A percentile compares a stretch with the other conserved stretches of the same genome.
phyloP scores from a whole-genome alignment of 192 early-diverging fungal genomes.

The Coemansia reversa region DNA sequence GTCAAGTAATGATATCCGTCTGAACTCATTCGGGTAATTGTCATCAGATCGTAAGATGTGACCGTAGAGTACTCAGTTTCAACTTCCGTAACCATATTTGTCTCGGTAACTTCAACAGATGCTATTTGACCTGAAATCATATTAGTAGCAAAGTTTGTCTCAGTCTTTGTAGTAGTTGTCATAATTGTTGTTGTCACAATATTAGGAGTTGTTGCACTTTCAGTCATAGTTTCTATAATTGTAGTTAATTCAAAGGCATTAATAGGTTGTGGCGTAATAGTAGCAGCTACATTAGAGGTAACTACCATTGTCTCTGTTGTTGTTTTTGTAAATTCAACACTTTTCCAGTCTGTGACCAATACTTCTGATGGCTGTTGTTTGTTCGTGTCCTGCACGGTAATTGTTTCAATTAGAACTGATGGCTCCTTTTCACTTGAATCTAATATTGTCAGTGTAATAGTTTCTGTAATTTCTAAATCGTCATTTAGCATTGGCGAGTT shows the following conservation, averaged over 20 bases:
- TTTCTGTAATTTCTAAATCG: not conserved
- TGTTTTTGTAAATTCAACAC: not conserved
- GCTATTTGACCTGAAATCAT: not conserved
- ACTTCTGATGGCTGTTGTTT: not conserved
- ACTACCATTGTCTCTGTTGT: slow-evolving; percentile 1
- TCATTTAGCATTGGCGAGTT: too few species aligned
- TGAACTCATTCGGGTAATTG: slow-evolving; percentile 1
- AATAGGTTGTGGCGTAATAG: not conserved
- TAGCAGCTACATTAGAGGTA: slow-evolving; percentile 4
- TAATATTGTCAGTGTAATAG: slow-evolving; percentile 2
- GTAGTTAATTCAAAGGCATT: slow-evolving; percentile 1
- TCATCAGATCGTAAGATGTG: slow-evolving; percentile 12
- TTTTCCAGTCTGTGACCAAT: not conserved
- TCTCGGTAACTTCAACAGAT: slow-evolving; percentile 2
- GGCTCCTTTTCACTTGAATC: not conserved
- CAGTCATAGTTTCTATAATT: slow-evolving; percentile 10
- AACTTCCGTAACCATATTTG: not conserved
- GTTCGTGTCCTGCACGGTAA: not conserved
- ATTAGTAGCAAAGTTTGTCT: not conserved
- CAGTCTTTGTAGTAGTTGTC: slow-evolving; percentile 5
- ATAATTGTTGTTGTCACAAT: slow-evolving; percentile 4
- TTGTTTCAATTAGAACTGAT: too few species aligned
- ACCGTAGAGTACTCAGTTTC: not conserved
- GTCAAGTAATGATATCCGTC: slow-evolving; percentile 12
- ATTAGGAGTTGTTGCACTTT: slow-evolving; percentile 2